Percentiles rank a stretch among this genome's conserved stretches.
Conservation (phyloP, 345 rosid genomes). For the Gossypium arboreum region DNA sequence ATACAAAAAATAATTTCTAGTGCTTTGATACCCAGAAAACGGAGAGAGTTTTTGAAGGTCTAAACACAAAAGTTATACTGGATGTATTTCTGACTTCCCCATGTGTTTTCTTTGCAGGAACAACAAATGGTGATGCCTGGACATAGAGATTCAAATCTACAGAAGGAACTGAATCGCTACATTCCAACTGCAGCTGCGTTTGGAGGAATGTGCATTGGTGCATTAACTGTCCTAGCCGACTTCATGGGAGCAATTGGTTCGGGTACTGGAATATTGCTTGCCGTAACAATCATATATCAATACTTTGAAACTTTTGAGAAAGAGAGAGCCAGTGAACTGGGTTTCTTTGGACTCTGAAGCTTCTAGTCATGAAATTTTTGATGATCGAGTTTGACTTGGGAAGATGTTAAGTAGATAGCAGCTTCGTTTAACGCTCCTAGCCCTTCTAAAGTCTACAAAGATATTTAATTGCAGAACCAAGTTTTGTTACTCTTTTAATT, state of each 20-base stretch:
- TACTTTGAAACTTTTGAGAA: constrained; percentile 72
- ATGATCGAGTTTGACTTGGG: not conserved
- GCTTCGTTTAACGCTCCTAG: not conserved
- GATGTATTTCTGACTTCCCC: constrained; percentile 18
- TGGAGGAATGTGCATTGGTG: constrained; percentile 78
- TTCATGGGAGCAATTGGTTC: constrained; percentile 86
- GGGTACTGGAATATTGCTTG: constrained; percentile 66
- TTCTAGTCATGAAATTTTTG: not conserved
- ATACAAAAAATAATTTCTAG: not conserved
- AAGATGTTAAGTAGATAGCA: not conserved
- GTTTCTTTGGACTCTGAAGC: constrained; percentile 61
- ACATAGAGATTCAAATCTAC: constrained; percentile 62
- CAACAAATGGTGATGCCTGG: constrained; percentile 93
- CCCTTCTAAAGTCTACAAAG: too few relatives aligned
- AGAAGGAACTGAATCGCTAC: constrained; percentile 70
- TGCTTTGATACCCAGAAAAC: not conserved
- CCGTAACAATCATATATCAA: constrained; percentile 69
- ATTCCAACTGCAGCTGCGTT: constrained; percentile 79
- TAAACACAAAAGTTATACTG: not conserved
- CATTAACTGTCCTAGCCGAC: constrained; percentile 67
- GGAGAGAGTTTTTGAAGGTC: not conserved
- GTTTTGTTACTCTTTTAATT: too few relatives aligned
- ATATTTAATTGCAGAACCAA: too few relatives aligned
- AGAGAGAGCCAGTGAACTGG: constrained; percentile 69
- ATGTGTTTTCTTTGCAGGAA: constrained; percentile 35